phyloP scores from a whole-genome alignment of 768 basidiomycete genomes.

The Lactarius evosmus region DNA sequence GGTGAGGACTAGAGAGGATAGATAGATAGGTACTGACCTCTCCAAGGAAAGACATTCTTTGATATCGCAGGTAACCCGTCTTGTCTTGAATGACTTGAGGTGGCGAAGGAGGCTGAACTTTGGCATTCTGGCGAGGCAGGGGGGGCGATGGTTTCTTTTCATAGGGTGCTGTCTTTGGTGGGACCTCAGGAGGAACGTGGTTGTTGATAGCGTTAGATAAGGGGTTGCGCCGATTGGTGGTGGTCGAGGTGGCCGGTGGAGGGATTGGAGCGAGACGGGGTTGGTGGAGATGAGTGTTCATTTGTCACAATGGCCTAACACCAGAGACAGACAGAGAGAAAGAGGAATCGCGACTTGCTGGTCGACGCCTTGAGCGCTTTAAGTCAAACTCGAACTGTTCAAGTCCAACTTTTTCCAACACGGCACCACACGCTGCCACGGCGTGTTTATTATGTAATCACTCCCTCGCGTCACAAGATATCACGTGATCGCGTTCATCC shows the following conservation, averaged over 20 bases:
- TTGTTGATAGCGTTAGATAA: constrained; percentile 27
- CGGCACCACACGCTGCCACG: constrained; percentile 13
- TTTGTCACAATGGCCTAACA: constrained; percentile 29
- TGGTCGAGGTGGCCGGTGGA: constrained; percentile 23
- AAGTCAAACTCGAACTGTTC: background rate
- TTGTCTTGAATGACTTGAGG: constrained; percentile 73
- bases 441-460: constrained; percentile 22
- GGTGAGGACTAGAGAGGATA: background rate
- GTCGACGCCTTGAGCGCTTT: constrained; percentile 7
- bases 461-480: background rate
- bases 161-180: constrained; percentile 13
- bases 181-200: constrained; percentile 17
- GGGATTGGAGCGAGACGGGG: constrained; percentile 22
- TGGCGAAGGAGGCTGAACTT: constrained; percentile 77
- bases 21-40: constrained; percentile 56
- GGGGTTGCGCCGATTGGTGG: constrained; percentile 25
- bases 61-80: constrained; percentile 52
- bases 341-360: background rate
- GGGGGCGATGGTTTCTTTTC: constrained; percentile 51
- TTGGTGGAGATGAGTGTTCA: constrained; percentile 22
- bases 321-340: constrained; percentile 26
- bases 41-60: constrained; percentile 79
- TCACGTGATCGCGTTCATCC: constrained; percentile 25
- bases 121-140: constrained; percentile 76
- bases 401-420: no score